phyloP scores from a whole-genome alignment of 2,329 filamentous ascomycete species.

The Penicillium sp. region DNA sequence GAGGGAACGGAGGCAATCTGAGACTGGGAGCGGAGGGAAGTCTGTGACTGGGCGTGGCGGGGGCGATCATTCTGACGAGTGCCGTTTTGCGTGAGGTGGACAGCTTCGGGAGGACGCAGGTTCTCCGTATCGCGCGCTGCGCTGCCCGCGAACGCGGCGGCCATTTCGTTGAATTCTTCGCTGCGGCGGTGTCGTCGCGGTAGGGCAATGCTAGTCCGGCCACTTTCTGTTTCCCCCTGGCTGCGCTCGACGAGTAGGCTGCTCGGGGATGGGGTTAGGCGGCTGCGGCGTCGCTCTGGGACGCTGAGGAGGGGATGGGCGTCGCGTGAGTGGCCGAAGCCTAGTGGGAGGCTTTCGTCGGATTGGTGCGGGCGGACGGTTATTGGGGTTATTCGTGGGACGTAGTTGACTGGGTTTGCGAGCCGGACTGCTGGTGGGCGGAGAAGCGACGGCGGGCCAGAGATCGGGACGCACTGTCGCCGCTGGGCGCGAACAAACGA shows the following conservation, averaged over 20 bases:
- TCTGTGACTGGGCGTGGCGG: constrained; percentile 40
- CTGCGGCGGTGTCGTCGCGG: constrained; percentile 43
- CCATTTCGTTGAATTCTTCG: constrained; percentile 24
- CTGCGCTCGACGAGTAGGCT: constrained; percentile 50
- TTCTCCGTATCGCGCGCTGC: constrained; percentile 26
- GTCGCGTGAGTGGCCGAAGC: constrained; percentile 41
- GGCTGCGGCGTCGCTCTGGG: constrained; percentile 55
- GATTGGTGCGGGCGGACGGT: constrained; percentile 37
- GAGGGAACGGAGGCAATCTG: constrained; percentile 40
- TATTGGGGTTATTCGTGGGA: constrained; percentile 53
- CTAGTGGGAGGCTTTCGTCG: constrained; percentile 33
- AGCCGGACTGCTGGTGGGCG: constrained; percentile 50
- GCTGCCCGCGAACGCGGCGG: constrained; percentile 24
- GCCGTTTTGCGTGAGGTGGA: constrained; percentile 26
- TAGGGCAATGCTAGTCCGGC: constrained; percentile 53
- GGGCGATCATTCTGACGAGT: constrained; percentile 26
- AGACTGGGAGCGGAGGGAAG: constrained; percentile 40
- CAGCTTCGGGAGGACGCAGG: constrained; percentile 29
- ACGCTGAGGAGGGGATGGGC: constrained; percentile 57
- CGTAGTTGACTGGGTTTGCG: constrained; percentile 61
- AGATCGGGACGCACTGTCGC: constrained; percentile 23
- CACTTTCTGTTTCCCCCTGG: constrained; percentile 44
- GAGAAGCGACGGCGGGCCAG: constrained; percentile 23
- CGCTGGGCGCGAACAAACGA: constrained; percentile 19
- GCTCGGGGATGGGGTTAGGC: constrained; percentile 46